A percentile compares a stretch with the other conserved stretches of the same genome.
Conservation (phyloP, 345 rosid species). For the Dovyalis caffra region DNA sequence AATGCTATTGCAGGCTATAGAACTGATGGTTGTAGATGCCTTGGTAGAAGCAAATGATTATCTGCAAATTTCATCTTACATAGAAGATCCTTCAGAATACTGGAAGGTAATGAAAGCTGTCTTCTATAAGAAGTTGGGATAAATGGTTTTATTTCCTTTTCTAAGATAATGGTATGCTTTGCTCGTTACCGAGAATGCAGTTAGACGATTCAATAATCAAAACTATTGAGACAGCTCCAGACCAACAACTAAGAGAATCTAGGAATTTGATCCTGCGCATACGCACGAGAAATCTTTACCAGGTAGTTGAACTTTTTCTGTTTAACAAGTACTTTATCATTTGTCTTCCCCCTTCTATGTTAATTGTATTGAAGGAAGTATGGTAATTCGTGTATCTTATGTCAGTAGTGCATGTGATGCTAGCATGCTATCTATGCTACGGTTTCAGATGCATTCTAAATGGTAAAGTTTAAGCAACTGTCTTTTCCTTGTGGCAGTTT, state of each 20-base stretch:
- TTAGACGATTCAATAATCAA: conserved; percentile 83
- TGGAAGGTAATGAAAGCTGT: conserved; percentile 67
- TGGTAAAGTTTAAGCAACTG: neutral
- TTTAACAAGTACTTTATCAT: neutral
- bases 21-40: conserved; percentile 92
- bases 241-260: conserved; percentile 70
- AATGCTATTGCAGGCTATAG: conserved; percentile 63
- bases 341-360: neutral
- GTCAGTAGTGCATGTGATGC: neutral
- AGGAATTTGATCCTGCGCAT: conserved; percentile 77
- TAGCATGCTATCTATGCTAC: neutral
- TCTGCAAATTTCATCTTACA: conserved; percentile 57
- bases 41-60: conserved; percentile 66
- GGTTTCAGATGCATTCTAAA: neutral
- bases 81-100: conserved; percentile 74
- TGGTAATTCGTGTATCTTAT: neutral
- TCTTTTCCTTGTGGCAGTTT: conserved; percentile 52
- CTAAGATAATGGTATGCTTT: conserved; percentile 2
- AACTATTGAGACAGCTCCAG: conserved; percentile 75
- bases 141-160: neutral
- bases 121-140: neutral
- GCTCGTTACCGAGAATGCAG: conserved; percentile 43
- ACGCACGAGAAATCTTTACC: conserved; percentile 81
- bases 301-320: conserved; percentile 41
- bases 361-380: neutral